phyloP scores from a whole-genome alignment of 2,329 filamentous ascomycete species.

The Penicillium aurantiogriseum region DNA sequence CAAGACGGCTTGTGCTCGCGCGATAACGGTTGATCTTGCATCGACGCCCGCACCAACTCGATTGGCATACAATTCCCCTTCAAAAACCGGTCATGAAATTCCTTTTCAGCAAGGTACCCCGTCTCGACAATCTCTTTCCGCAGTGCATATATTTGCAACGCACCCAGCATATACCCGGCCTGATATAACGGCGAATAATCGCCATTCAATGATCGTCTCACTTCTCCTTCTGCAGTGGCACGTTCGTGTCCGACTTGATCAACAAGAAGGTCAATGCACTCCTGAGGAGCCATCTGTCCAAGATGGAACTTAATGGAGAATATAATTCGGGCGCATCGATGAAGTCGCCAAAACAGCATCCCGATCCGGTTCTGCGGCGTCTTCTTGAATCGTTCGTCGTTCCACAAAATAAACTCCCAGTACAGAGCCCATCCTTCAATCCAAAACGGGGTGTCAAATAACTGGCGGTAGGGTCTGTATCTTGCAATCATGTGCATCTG shows the following conservation, averaged over 20 bases:
- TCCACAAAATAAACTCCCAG: conserved; percentile 61
- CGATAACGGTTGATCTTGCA: conserved; percentile 44
- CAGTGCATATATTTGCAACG: conserved; percentile 55
- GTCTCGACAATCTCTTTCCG: conserved; percentile 49
- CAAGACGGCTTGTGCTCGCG: conserved; percentile 49
- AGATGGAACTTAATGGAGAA: conserved; percentile 59
- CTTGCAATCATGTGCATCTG: conserved; percentile 53
- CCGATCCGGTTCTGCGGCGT: conserved; percentile 55
- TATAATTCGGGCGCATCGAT: conserved; percentile 58
- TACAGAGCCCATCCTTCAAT: conserved; percentile 61
- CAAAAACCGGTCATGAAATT: conserved; percentile 57
- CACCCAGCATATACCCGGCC: conserved; percentile 60
- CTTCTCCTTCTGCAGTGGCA: conserved; percentile 60
- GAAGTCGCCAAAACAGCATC: conserved; percentile 63
- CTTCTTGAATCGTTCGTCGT: conserved; percentile 52
- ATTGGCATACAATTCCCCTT: conserved; percentile 44
- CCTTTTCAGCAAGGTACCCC: conserved; percentile 48
- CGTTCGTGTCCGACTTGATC: conserved; percentile 59
- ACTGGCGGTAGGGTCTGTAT: conserved; percentile 49
- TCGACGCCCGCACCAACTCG: conserved; percentile 42
- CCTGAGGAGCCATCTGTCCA: conserved; percentile 52
- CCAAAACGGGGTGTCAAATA: conserved; percentile 60
- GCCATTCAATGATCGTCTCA: conserved; percentile 53
- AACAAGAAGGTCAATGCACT: conserved; percentile 59
- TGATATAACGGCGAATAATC: conserved; percentile 53